Evolutionary conservation across 345 rosid genomes (phyloP).

Genomic region (Eucalyptus curtisii): DNA sequence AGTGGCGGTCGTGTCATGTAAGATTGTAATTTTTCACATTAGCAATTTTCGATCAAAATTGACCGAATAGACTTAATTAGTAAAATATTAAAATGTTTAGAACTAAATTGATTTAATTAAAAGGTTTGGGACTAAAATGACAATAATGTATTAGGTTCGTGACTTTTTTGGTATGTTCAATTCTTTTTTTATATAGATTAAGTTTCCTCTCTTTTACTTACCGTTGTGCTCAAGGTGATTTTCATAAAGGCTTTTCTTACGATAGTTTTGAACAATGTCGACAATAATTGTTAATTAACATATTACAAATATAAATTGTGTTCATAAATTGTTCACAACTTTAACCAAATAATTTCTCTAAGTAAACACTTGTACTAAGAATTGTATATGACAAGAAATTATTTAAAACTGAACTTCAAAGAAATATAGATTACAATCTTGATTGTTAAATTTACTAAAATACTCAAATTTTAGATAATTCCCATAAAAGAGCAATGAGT

Average conservation of each 20-base stretch:
- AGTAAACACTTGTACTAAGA: background rate
- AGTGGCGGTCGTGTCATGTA: background rate
- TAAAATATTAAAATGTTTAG: too few species aligned
- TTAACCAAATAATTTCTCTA: background rate
- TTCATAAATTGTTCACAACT: background rate
- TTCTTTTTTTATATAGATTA: too few species aligned
- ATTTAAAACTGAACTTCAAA: background rate
- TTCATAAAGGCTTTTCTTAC: too few species aligned
- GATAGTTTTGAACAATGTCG: background rate
- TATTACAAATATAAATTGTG: background rate
- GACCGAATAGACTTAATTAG: accelerated
- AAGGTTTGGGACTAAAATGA: too few species aligned
- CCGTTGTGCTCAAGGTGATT: background rate
- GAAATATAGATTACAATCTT: background rate
- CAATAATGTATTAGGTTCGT: too few species aligned
- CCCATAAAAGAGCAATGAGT: background rate
- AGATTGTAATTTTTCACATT: accelerated
- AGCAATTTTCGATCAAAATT: accelerated
- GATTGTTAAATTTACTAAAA: too few species aligned
- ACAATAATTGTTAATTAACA: too few species aligned
- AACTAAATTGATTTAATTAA: background rate
- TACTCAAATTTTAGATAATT: background rate
- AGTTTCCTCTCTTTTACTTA: background rate
- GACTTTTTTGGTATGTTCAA: background rate
- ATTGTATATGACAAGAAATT: background rate